Evolutionary conservation across 306 rosid genomes (phyloP), one percentile per base, ranked within the genome.

Genomic region (Hippophae tibetana): DNA sequence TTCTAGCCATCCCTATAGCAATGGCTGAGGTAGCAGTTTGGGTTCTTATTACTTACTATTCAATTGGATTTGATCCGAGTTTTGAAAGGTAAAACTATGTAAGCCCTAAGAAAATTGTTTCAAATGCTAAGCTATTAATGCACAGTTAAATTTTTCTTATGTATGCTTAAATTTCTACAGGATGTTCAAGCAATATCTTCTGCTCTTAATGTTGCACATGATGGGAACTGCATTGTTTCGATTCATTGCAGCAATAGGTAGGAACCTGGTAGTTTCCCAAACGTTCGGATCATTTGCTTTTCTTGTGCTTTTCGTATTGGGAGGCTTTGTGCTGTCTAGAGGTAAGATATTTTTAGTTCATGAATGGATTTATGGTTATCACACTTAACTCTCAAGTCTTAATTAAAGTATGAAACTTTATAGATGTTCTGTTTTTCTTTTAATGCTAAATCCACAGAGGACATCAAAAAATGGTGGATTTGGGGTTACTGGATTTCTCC

Each of bases 401-500:
- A 6, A 1, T 38, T 60, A 11, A 42, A 55, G 9, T 31, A 31
- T 31, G 38, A 52, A 66, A 54, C 63, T 70, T 38, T 59, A n/a
- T 6, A 9, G 42, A 42, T 54, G 27, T 49, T 57, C 18, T 9
- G 63, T 5, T 27, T 46, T 56, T 58, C 46, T 55, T 55, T 9
- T 75, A 11, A 5, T 7, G 25, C 48, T 2, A 31, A 6, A 60
- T 6, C 26, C 41, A 60, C 76, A 87, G 92, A 75, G 42, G 52
- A 77, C 7, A 74, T 84, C 6, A 79, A 77, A 65, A 75, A 77
- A 67, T 75, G 81, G 83, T 87, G 95, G 92, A 71, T 53, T 13
- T 87, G 95, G 92, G 95, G 92, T 10, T 87, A 74, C 64, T 87
- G 95, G 95, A 62, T 62, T 26, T 84, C 89, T 47, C 92, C 95